phyloP scores from a whole-genome alignment of 257 asterid genomes.

The Nicotiana benthamiana region DNA sequence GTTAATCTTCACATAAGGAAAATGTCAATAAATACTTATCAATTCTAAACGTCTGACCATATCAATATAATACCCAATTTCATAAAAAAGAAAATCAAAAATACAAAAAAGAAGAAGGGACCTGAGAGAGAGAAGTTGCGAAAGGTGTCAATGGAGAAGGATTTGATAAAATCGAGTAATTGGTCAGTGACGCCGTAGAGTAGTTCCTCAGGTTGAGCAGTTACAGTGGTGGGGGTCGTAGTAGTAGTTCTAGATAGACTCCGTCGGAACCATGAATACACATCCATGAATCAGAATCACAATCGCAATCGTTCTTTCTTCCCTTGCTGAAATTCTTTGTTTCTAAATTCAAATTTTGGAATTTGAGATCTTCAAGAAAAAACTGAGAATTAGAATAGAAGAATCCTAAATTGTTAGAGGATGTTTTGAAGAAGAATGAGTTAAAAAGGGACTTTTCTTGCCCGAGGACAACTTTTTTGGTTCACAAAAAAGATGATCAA shows the following conservation, averaged over 20 bases:
- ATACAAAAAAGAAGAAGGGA: conserved; percentile 2
- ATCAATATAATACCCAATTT: no score
- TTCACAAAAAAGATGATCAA: no score
- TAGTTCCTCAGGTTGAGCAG: conserved; percentile 9
- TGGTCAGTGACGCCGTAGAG: conserved; percentile 60
- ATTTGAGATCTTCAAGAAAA: no score
- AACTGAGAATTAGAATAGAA: no score
- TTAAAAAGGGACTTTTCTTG: no score
- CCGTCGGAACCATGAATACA: conserved; percentile 65
- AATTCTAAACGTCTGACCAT: background rate
- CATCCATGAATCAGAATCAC: conserved; percentile 35
- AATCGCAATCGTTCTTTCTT: background rate
- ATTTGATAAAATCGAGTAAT: conserved; percentile 51
- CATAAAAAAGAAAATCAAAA: background rate
- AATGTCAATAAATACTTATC: background rate
- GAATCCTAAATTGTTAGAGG: no score
- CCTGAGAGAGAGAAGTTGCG: conserved; percentile 52
- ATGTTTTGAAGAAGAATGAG: no score
- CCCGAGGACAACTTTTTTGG: no score
- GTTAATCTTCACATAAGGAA: background rate
- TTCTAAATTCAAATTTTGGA: no score
- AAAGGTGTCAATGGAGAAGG: conserved; percentile 72
- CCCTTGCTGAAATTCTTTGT: background rate
- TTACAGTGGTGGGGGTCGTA: conserved; percentile 4
- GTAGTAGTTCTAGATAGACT: conserved; percentile 31